phyloP scores from a whole-genome alignment of 2,329 filamentous ascomycete species.

The Cytospora piceicola region DNA sequence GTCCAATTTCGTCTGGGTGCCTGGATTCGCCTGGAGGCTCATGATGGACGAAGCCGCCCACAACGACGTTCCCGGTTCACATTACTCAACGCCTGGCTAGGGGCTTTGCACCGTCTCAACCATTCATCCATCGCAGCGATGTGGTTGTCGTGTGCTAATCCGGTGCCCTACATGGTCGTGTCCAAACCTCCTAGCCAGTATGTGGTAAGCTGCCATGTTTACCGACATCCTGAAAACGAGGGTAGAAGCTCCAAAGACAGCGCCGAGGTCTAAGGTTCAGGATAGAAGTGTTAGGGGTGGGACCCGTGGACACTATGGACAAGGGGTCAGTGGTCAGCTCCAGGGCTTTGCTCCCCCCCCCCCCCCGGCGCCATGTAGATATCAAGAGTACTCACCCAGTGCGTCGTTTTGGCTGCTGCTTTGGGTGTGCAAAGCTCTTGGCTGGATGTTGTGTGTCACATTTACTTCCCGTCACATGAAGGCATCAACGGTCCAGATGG shows the following conservation, averaged over 20 bases:
- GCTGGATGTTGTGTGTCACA: background rate
- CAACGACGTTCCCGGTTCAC: background rate
- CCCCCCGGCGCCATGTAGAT: background rate
- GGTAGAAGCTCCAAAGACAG: background rate
- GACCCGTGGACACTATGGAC: background rate
- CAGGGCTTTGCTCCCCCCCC: no score
- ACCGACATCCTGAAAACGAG: background rate
- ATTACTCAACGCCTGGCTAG: background rate
- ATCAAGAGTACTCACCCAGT: background rate
- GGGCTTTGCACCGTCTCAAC: background rate
- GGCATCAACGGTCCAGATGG: background rate
- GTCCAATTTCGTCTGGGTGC: background rate
- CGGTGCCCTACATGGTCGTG: background rate
- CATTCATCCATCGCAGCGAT: background rate
- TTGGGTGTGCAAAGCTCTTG: background rate
- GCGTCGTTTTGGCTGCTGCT: background rate
- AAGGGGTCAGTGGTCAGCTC: no score
- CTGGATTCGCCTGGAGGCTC: background rate
- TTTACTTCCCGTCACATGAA: background rate
- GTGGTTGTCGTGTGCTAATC: constrained; percentile 2
- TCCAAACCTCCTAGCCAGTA: constrained; percentile 1
- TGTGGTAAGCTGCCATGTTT: constrained; percentile 2
- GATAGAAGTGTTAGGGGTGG: background rate
- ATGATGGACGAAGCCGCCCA: background rate
- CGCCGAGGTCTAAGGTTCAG: background rate